Base-by-base conservation (phyloP, 768 basidiomycete genomes). In the Leccinum imitatum region DNA sequence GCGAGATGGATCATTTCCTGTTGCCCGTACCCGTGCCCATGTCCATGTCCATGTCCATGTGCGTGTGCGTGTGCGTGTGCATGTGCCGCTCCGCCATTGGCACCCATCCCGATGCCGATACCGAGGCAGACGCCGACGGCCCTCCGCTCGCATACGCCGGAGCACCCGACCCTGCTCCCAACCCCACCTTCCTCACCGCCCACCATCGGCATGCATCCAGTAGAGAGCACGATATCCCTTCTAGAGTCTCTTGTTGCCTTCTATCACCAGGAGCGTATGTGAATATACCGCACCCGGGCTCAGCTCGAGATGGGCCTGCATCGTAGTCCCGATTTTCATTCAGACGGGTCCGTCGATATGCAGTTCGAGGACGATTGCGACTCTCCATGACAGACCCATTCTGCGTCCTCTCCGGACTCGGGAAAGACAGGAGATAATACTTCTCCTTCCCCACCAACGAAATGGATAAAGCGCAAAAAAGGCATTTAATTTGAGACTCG, bases 241-340 rank as follows among this genome's bases (percentile, higher is more conserved):
- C 84, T 89, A 67, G 84, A 87, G 65, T 81, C 82, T 27, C 83
- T 90, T 54, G 79, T 85, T 46, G 76, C 80, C 6, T 89, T 86
- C 65, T 90, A 90, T 71, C 83, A 87, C 68, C 81, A 84, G 63
- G 86, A 89, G 73, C 84, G 84, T 41, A 83, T 82, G 76, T 90
- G 88, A 87, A 82, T 89, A 6, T 83, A 85, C 62, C 84, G 84
- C 58, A 85, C 85, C 52, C 84, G 86, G 44, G 83, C 82, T 17
- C 76, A 78, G 53, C 80, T 89, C 63, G 84, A 86, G 71, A 76
- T 80, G 68, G 78, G 80, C 48, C 64, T 77, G 60, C 56, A 71
- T 67, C 53, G 68, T 30, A 63, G 58, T 6, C 59, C 55, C 52
- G 59, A 60, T 17, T 58, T 46, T 3, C 11, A 46, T 46, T 46